A percentile compares a stretch with the other conserved stretches of the same genome.
Conservation (phyloP, 768 basidiomycete species). For the Tricholomella constricta region DNA sequence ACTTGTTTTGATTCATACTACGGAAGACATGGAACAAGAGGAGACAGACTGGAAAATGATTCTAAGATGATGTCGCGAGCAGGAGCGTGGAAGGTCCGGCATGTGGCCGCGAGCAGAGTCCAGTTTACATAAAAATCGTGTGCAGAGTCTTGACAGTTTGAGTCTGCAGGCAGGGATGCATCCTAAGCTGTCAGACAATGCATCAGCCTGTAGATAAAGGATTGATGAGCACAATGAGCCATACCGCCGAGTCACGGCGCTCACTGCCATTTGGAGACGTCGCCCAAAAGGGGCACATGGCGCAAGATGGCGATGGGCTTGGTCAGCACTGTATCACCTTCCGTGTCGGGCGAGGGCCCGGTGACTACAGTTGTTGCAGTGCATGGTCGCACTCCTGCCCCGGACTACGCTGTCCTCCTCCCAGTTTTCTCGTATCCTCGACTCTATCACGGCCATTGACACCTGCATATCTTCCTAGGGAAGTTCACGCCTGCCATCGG, state of each 20-base stretch:
- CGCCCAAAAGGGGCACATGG: not conserved
- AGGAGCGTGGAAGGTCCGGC: not conserved
- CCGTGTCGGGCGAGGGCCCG: not conserved
- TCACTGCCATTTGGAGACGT: no score
- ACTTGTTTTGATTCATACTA: no score
- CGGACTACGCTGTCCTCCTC: not conserved
- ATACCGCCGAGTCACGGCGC: no score
- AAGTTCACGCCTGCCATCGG: not conserved
- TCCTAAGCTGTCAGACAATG: not conserved
- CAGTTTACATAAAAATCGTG: not conserved
- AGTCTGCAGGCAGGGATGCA: not conserved
- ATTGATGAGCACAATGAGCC: no score
- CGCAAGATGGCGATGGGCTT: not conserved
- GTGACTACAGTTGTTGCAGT: not conserved
- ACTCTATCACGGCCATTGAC: not conserved
- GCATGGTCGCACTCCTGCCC: not conserved
- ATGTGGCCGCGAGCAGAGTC: no score
- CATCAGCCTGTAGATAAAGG: no score
- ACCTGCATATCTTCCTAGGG: not conserved
- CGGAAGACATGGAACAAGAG: not conserved
- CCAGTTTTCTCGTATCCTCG: not conserved
- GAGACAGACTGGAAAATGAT: not conserved
- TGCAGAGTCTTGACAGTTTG: not conserved
- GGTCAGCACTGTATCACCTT: slow-evolving; percentile 4
- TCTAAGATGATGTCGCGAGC: not conserved